Evolutionary conservation across 2,329 filamentous ascomycete species (phyloP).

Genomic region (Colletotrichum cereale): DNA sequence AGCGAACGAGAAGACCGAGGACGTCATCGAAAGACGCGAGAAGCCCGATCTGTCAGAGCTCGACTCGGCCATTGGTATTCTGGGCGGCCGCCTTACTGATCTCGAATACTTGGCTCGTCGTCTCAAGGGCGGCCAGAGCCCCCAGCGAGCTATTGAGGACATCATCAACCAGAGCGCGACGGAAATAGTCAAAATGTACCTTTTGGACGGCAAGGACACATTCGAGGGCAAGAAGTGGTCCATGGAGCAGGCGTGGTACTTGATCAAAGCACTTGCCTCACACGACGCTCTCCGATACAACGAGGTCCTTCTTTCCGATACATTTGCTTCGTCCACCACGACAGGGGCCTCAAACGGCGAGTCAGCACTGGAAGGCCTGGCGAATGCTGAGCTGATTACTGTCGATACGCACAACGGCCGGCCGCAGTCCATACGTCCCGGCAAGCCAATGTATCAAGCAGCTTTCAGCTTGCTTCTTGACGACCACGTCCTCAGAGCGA

Average conservation of each 20-base stretch:
- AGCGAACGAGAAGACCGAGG: constrained; percentile 45
- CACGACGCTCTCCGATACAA: constrained; percentile 82
- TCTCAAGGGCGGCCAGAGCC: constrained; percentile 87
- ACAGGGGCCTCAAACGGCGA: constrained; percentile 72
- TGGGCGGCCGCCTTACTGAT: constrained; percentile 95
- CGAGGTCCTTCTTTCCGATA: constrained; percentile 81
- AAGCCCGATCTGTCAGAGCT: constrained; percentile 74
- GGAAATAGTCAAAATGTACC: constrained; percentile 94
- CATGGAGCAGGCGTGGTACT: constrained; percentile 87
- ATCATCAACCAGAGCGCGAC: constrained; percentile 91
- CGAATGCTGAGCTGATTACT: constrained; percentile 87
- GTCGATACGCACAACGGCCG: constrained; percentile 80
- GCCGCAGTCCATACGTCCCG: constrained; percentile 81
- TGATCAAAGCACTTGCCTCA: constrained; percentile 83
- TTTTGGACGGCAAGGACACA: constrained; percentile 70
- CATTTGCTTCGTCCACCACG: constrained; percentile 73
- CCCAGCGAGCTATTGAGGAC: constrained; percentile 83
- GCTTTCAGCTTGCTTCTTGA: constrained; percentile 80
- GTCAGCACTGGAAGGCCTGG: constrained; percentile 80
- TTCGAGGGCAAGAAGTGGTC: constrained; percentile 75
- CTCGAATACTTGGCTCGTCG: constrained; percentile 93
- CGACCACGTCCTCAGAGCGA: constrained; percentile 79
- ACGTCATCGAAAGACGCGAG: constrained; percentile 46
- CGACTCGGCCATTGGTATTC: constrained; percentile 81
- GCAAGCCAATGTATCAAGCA: constrained; percentile 87